Percentiles rank a stretch among this genome's conserved stretches.
Evolutionary conservation across 768 basidiomycete species (phyloP).

Genomic region (Mycena albidolilacea): DNA sequence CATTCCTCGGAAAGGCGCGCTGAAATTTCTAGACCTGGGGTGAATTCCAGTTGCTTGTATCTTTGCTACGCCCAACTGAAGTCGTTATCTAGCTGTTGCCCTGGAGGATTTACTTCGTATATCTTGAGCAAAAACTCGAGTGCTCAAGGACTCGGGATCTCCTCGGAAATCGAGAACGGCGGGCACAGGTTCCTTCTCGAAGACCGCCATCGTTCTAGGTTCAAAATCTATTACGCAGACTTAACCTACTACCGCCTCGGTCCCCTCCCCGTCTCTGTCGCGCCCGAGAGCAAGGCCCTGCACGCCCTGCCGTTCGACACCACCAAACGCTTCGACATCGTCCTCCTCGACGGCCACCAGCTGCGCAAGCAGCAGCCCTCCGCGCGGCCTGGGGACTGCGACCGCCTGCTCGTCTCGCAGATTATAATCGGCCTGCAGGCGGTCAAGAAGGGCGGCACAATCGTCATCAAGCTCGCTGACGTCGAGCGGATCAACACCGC

Average conservation of each 20-base stretch:
- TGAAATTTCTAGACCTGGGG: slow-evolving; percentile 48
- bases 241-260: slow-evolving; percentile 40
- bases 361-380: slow-evolving; percentile 35
- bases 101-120: slow-evolving; percentile 51
- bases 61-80: background rate
- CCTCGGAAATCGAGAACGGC: slow-evolving; percentile 43
- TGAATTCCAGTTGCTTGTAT: slow-evolving; percentile 13
- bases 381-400: slow-evolving; percentile 27
- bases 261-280: slow-evolving; percentile 36
- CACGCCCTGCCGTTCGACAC: slow-evolving; percentile 38
- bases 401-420: slow-evolving; percentile 45
- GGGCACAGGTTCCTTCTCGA: slow-evolving; percentile 45
- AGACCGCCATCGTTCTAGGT: slow-evolving; percentile 38
- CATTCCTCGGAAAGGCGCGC: slow-evolving; percentile 27
- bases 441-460: slow-evolving; percentile 34
- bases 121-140: slow-evolving; percentile 44
- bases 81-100: slow-evolving; percentile 43
- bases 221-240: slow-evolving; percentile 41
- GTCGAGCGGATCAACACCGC: slow-evolving; percentile 43
- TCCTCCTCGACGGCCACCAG: slow-evolving; percentile 45
- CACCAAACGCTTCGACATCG: slow-evolving; percentile 41
- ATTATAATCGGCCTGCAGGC: slow-evolving; percentile 44
- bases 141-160: slow-evolving; percentile 47
- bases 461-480: slow-evolving; percentile 44
- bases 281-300: slow-evolving; percentile 15